Percentiles rank a stretch among this genome's conserved stretches.
Conservation (phyloP, 495 filamentous ascomycete species). For the Bryoglossum gracile region DNA sequence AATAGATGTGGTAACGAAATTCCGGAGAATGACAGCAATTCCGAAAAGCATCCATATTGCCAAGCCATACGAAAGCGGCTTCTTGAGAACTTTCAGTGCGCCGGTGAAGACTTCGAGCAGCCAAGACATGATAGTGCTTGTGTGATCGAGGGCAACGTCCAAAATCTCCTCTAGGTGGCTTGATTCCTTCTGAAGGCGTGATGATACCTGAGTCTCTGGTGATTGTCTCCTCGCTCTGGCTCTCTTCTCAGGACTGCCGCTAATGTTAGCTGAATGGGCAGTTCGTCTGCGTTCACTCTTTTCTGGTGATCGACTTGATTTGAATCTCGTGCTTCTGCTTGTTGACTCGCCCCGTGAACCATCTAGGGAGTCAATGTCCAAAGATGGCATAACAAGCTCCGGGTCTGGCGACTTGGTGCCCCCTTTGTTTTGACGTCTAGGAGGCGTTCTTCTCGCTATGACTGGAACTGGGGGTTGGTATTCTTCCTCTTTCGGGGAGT, state of each 20-base stretch:
- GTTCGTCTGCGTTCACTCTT: constrained; percentile 11
- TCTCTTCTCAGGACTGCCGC: constrained; percentile 20
- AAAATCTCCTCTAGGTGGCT: constrained; percentile 7
- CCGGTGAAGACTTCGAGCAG: constrained; percentile 38
- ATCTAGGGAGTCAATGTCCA: constrained; percentile 29
- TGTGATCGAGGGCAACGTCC: constrained; percentile 13
- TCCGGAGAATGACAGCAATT: constrained; percentile 39
- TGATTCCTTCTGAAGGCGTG: not conserved
- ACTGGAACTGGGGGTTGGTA: not conserved
- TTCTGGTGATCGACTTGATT: not conserved
- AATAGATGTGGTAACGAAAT: constrained; percentile 42
- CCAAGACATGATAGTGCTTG: constrained; percentile 34
- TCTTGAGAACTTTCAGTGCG: constrained; percentile 44
- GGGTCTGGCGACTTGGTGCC: constrained; percentile 31
- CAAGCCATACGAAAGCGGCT: constrained; percentile 46
- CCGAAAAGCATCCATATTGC: constrained; percentile 46
- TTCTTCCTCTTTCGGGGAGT: constrained; percentile 13
- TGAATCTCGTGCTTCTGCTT: constrained; percentile 14
- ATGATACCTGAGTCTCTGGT: not conserved
- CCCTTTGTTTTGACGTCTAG: constrained; percentile 12
- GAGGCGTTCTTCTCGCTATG: constrained; percentile 1
- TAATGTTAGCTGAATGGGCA: not conserved
- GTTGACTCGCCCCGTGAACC: constrained; percentile 26
- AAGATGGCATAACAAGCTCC: constrained; percentile 42
- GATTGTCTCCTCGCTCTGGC: constrained; percentile 9